Evolutionary conservation across 345 rosid species (phyloP).

Genomic region (Fremontodendron californicum): DNA sequence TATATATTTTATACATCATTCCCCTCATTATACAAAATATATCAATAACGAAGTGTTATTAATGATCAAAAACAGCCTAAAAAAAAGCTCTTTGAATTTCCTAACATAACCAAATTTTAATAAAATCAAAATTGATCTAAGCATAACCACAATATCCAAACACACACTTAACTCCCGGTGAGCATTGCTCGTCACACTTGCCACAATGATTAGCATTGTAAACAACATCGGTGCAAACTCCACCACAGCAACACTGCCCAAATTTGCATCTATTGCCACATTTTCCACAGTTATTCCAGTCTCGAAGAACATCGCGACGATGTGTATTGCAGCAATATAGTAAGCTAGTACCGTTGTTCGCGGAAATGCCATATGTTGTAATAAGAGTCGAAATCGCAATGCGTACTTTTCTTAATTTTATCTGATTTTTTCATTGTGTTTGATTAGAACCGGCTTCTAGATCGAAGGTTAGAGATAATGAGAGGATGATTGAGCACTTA

Average conservation of each 20-base stretch:
- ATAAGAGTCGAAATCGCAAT: slow-evolving; percentile 24
- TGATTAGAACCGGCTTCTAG: slow-evolving; percentile 36
- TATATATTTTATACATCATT: not conserved
- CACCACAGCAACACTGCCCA: slow-evolving; percentile 57
- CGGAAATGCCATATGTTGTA: slow-evolving; percentile 42
- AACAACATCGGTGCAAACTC: slow-evolving; percentile 35
- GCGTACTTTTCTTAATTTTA: slow-evolving; percentile 36
- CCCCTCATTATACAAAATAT: not conserved
- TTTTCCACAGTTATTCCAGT: slow-evolving; percentile 53
- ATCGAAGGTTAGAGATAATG: not conserved
- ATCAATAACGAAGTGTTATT: slow-evolving; percentile 5
- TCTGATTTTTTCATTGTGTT: slow-evolving; percentile 16
- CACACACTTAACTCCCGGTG: slow-evolving; percentile 41
- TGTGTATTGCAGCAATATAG: slow-evolving; percentile 73
- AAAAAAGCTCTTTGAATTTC: not conserved
- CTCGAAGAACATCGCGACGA: slow-evolving; percentile 52
- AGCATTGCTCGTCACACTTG: slow-evolving; percentile 47
- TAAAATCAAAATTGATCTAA: slow-evolving; percentile 18
- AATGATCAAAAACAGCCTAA: not conserved
- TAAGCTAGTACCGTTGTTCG: slow-evolving; percentile 55
- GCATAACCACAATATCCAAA: slow-evolving; percentile 68
- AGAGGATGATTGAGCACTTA: slow-evolving; percentile 39
- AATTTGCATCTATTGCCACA: slow-evolving; percentile 55
- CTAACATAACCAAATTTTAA: not conserved
- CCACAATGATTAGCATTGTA: slow-evolving; percentile 48